Conservation (phyloP, 441 rosid species). For the Euphorbia schlechtendalii region DNA sequence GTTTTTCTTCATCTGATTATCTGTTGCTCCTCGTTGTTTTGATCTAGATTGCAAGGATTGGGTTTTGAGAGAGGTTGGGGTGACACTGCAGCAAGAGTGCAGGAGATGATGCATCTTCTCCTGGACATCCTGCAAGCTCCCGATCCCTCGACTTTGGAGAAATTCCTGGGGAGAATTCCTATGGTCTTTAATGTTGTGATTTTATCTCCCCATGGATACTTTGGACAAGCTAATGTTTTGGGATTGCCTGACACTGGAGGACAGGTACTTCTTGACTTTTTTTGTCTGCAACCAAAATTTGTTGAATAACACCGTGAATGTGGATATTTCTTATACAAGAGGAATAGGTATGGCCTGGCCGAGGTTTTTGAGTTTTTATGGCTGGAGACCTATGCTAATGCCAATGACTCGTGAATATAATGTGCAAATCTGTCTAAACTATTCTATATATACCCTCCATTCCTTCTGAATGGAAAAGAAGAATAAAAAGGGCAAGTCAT, state of each 20-base stretch:
- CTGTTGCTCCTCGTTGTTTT: slow-evolving; percentile 6
- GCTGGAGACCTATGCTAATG: slow-evolving; percentile 5
- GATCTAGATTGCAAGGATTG: slow-evolving; percentile 67
- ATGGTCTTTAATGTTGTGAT: slow-evolving; percentile 94
- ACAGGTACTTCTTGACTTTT: slow-evolving; percentile 44
- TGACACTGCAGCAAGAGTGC: slow-evolving; percentile 65
- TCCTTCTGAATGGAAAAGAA: not conserved
- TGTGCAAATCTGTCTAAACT: too few species aligned
- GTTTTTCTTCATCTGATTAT: slow-evolving; percentile 1
- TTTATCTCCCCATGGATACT: slow-evolving; percentile 94
- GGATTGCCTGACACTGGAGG: slow-evolving; percentile 99
- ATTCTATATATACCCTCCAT: not conserved
- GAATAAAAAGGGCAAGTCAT: not conserved
- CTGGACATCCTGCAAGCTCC: slow-evolving; percentile 95
- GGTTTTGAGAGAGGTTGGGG: slow-evolving; percentile 99
- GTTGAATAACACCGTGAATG: not conserved
- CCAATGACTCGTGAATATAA: not conserved
- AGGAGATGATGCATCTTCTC: slow-evolving; percentile 78
- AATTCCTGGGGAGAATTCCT: slow-evolving; percentile 85
- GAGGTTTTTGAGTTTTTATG: not conserved
- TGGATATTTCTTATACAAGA: not conserved
- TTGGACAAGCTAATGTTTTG: slow-evolving; percentile 96
- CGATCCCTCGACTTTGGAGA: slow-evolving; percentile 84
- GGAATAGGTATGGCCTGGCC: too few species aligned
- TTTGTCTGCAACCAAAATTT: not conserved